phyloP scores from a whole-genome alignment of 257 asterid genomes.

The Nyctanthes arbortristis region DNA sequence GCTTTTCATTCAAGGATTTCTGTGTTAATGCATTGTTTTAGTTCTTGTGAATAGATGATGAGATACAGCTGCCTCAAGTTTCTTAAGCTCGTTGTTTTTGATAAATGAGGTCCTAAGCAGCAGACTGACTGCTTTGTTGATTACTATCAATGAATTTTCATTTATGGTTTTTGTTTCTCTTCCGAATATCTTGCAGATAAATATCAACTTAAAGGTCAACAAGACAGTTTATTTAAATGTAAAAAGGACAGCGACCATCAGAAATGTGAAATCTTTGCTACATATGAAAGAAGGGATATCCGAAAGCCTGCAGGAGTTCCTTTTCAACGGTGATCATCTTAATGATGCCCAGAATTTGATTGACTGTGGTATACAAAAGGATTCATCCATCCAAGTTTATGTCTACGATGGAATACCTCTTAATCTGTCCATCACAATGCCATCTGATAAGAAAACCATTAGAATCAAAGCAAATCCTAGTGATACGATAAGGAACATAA shows the following conservation, averaged over 20 bases:
- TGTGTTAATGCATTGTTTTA: too few relatives aligned
- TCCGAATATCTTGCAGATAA: slow-evolving; percentile 21
- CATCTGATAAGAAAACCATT: background rate
- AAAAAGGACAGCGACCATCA: slow-evolving; percentile 23
- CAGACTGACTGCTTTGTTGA: too few relatives aligned
- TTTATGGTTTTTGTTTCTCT: background rate
- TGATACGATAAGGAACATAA: slow-evolving; percentile 29
- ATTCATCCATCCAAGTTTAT: slow-evolving; percentile 23
- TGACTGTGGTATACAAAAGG: slow-evolving; percentile 17
- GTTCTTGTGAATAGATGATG: too few relatives aligned
- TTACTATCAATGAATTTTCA: too few relatives aligned
- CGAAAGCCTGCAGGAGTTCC: slow-evolving; percentile 24
- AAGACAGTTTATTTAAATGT: slow-evolving; percentile 25
- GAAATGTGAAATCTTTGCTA: slow-evolving; percentile 24
- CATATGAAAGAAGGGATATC: slow-evolving; percentile 27
- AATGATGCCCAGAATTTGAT: slow-evolving; percentile 17
- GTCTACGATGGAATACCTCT: slow-evolving; percentile 11
- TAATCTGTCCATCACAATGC: slow-evolving; percentile 7
- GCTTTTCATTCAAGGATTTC: too few relatives aligned
- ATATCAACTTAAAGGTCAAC: slow-evolving; percentile 17
- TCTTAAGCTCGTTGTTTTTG: too few relatives aligned
- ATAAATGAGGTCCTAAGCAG: too few relatives aligned
- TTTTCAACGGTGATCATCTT: slow-evolving; percentile 12
- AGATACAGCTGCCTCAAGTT: too few relatives aligned
- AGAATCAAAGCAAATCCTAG: slow-evolving; percentile 9